phyloP scores from a whole-genome alignment of 176 grass and related monocot species.

The Microstegium vimineum region DNA sequence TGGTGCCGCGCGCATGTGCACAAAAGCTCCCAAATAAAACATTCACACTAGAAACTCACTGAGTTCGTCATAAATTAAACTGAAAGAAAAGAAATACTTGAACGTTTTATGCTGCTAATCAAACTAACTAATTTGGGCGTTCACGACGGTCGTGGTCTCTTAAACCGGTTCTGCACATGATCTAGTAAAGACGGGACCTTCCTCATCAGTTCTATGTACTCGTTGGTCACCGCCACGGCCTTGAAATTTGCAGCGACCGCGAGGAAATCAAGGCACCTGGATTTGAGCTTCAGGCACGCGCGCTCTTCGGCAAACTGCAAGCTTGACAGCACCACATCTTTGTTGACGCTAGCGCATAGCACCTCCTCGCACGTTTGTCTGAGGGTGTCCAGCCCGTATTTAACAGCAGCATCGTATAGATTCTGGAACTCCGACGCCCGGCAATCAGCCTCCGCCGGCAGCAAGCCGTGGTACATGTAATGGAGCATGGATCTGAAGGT shows the following conservation, averaged over 20 bases:
- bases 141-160: neutral
- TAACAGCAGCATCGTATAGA: neutral
- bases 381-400: neutral
- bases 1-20: too few relatives aligned
- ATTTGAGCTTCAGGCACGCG: neutral
- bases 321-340: neutral
- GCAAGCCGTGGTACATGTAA: constrained; percentile 15
- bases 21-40: too few relatives aligned
- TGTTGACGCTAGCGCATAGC: neutral
- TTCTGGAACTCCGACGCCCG: neutral
- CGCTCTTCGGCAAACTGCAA: neutral
- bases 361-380: constrained; percentile 14
- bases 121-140: neutral
- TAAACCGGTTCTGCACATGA: neutral
- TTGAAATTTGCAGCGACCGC: neutral
- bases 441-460: neutral
- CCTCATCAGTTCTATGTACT: constrained; percentile 15
- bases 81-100: neutral
- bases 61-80: too few relatives aligned
- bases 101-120: neutral
- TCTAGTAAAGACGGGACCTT: neutral
- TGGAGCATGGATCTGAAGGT: constrained; percentile 21
- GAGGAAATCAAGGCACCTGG: constrained; percentile 29
- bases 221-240: neutral
- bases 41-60: too few relatives aligned